Evolutionary conservation across 1,139 yeast species (phyloP).

Genomic region (Debaryomycetaceae sp.): DNA sequence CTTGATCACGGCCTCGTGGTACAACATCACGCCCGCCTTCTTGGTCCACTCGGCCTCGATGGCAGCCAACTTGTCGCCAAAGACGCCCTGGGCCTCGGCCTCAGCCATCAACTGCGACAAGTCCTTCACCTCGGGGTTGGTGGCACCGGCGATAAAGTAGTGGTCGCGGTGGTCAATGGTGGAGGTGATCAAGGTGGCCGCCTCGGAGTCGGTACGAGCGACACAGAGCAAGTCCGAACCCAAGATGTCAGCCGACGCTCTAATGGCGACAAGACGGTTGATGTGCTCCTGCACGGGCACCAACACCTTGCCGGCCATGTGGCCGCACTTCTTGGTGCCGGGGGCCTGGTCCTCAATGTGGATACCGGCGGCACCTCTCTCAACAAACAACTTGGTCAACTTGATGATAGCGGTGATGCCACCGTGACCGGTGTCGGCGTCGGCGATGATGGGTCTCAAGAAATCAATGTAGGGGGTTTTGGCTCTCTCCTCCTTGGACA

Average conservation of each 20-base stretch:
- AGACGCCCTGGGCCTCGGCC: conserved; percentile 73
- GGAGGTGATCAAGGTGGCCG: conserved; percentile 90
- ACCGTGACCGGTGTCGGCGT: conserved; percentile 99
- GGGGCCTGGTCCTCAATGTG: conserved; percentile 99
- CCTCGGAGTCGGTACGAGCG: conserved; percentile 97
- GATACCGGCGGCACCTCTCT: conserved; percentile 98
- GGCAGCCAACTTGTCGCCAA: conserved; percentile 65
- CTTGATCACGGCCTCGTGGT: conserved; percentile 88
- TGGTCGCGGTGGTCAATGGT: conserved; percentile 95
- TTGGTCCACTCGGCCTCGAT: conserved; percentile 82
- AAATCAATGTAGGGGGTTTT: conserved; percentile 69
- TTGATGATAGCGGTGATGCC: conserved; percentile 95
- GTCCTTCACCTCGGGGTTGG: conserved; percentile 75
- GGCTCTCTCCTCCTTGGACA: conserved; percentile 60
- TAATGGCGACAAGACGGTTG: conserved; percentile 86
- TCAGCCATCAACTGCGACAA: conserved; percentile 74
- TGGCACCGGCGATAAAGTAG: conserved; percentile 84
- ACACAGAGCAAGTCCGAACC: conserved; percentile 82
- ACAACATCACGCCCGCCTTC: conserved; percentile 81
- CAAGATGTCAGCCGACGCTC: conserved; percentile 93
- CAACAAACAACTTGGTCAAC: conserved; percentile 92
- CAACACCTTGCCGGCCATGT: conserved; percentile 97
- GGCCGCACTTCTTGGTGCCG: conserved; percentile 97
- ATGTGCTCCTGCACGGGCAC: conserved; percentile 98
- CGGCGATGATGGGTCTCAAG: conserved; percentile 92